phyloP scores from a whole-genome alignment of 2,329 filamentous ascomycete genomes.

The Colletotrichum camelliae region DNA sequence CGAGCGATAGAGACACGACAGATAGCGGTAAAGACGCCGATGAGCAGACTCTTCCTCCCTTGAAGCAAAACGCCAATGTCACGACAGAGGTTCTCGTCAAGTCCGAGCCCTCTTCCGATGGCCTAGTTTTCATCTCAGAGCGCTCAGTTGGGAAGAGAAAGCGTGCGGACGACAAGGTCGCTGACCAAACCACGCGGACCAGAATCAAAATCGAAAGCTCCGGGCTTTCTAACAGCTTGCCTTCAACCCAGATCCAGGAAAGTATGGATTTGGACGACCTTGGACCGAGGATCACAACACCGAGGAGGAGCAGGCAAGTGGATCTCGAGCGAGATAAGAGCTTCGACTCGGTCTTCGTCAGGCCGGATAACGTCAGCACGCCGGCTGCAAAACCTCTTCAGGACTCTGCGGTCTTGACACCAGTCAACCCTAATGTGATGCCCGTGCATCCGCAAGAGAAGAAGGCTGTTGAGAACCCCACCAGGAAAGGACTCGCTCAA shows the following conservation, averaged over 20 bases:
- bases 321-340: neutral
- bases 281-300: slow-evolving; percentile 48
- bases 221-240: slow-evolving; percentile 28
- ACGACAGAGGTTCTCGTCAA: slow-evolving; percentile 40
- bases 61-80: neutral
- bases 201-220: slow-evolving; percentile 51
- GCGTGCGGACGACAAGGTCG: slow-evolving; percentile 17
- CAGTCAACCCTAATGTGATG: slow-evolving; percentile 40
- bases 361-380: slow-evolving; percentile 10
- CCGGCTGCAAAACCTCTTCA: slow-evolving; percentile 24
- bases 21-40: slow-evolving; percentile 2
- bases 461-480: slow-evolving; percentile 20
- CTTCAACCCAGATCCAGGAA: slow-evolving; percentile 43
- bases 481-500: slow-evolving; percentile 32
- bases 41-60: neutral
- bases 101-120: slow-evolving; percentile 58
- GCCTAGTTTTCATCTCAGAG: slow-evolving; percentile 56
- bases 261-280: slow-evolving; percentile 66
- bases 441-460: slow-evolving; percentile 25
- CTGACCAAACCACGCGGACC: slow-evolving; percentile 26
- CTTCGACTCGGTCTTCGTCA: neutral
- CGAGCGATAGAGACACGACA: neutral
- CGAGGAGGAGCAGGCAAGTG: slow-evolving; percentile 35
- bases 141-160: slow-evolving; percentile 55
- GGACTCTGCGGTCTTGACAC: slow-evolving; percentile 37